Base-by-base conservation (phyloP, 2,329 filamentous ascomycete species). In the Aspergillus pseudotamarii region DNA sequence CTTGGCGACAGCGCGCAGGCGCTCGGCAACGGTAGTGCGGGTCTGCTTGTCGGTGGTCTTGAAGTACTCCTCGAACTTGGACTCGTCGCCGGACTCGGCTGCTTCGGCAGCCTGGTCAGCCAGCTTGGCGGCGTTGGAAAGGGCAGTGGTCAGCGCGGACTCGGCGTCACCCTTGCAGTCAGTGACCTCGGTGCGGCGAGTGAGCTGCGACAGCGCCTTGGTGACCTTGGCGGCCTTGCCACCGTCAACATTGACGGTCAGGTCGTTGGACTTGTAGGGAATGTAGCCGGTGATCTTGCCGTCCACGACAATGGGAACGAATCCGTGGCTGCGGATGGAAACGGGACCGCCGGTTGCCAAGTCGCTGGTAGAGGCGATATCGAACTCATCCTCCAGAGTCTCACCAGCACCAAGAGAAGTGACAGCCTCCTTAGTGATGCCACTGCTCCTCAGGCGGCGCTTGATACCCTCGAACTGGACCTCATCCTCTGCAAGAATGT, bases 201-300 rank as follows among this genome's bases (percentile, higher is more conserved):
- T 63, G 14, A 70, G 69, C 9, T 60, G 64, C 51, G 72, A 74
- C 58, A 85, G 83, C 12, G 82, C 77, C 14, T 81, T 80, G 66
- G 82, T 79, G 57, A 83, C 80, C 45, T 82, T 78, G 54, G 81
- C 81, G 10, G 89, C 88, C 56, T 83, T 73, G 19, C 76, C 76
- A 21, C 85, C 88, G 66, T 91, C 83, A 53, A 91, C 80, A 6
- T 81, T 76, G 64, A 89, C 80, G 58, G 80, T 81, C 55, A 91
- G 75, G 16, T 81, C 80, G 77, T 91, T 90, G 71, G 85, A 88
- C 58, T 81, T 77, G 77, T 85, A 91, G 19, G 82, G 74, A 3
- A 90, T 74, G 53, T 82, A 83, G 57, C 85, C 86, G 11, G 83
- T 75, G 45, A 91, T 81, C 48, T 83, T 77, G 53, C 82, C 79